Conservation (phyloP, 148 eudicot species). For the Spergularia bocconei region DNA sequence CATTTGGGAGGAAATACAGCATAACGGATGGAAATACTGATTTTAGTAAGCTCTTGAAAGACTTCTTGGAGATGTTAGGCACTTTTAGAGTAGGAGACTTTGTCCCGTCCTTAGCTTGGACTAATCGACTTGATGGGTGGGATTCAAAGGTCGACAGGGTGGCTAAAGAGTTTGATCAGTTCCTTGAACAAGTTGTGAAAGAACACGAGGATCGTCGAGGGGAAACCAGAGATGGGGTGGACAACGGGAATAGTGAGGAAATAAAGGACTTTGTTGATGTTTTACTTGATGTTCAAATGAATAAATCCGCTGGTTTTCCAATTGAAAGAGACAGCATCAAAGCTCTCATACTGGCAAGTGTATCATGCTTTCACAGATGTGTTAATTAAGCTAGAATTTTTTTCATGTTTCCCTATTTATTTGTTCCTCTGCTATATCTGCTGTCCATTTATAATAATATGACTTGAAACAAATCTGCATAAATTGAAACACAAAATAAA, state of each 20-base stretch:
- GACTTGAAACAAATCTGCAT: too few species aligned
- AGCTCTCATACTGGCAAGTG: conserved; percentile 43
- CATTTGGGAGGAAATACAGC: conserved; percentile 28
- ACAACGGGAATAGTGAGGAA: conserved; percentile 3
- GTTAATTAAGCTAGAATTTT: too few species aligned
- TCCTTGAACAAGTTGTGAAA: conserved; percentile 33
- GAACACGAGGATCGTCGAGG: conserved; percentile 28
- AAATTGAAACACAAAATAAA: too few species aligned
- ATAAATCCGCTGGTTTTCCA: conserved; percentile 19
- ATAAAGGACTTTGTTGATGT: conserved; percentile 39
- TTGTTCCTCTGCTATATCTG: too few species aligned
- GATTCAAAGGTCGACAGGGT: conserved; percentile 30
- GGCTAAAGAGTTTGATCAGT: conserved; percentile 39
- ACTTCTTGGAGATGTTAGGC: conserved; percentile 7
- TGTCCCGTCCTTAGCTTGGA: conserved; percentile 47
- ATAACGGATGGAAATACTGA: conserved; percentile 5
- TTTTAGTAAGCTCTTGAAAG: conserved; percentile 11
- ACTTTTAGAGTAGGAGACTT: conserved; percentile 29
- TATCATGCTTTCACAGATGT: neutral
- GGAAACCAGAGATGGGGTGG: neutral
- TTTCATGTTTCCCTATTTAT: too few species aligned
- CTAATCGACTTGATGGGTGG: conserved; percentile 30
- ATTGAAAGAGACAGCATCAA: conserved; percentile 37
- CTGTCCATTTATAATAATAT: too few species aligned
- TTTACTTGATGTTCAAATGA: conserved; percentile 36